Conservation (phyloP, 106 monocot species). For the Ottelia alismoides region DNA sequence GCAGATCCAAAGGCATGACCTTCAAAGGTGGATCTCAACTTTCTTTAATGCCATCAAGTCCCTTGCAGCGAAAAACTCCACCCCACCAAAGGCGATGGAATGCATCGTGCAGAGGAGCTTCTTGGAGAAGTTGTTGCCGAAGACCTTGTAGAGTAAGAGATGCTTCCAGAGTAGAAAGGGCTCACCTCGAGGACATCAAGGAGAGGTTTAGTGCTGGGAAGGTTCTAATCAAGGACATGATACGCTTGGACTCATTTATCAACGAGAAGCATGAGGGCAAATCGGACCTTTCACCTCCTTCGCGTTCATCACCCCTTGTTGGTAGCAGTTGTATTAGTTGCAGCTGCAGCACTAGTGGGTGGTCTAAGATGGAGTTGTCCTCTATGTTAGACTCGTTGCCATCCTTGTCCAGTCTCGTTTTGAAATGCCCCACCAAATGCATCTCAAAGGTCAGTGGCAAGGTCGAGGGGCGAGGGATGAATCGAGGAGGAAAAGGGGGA, state of each 20-base stretch:
- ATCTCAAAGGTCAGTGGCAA: no score
- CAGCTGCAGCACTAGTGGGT: constrained; percentile 14
- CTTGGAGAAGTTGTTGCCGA: constrained; percentile 7
- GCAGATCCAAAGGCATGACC: neutral
- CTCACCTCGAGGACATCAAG: neutral
- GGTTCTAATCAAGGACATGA: constrained; percentile 15
- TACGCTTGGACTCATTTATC: constrained; percentile 13
- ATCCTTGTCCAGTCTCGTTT: neutral
- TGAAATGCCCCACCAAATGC: no score
- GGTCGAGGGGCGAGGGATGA: no score
- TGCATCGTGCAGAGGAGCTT: constrained; percentile 5
- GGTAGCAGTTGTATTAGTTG: neutral
- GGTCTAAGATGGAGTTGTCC: constrained; percentile 3
- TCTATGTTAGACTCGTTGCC: constrained; percentile 18
- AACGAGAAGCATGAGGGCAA: constrained; percentile 1
- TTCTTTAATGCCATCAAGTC: neutral
- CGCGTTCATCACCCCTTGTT: neutral
- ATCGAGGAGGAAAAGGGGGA: no score
- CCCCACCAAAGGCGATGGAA: neutral
- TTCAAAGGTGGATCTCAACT: constrained; percentile 1
- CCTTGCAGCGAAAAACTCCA: neutral
- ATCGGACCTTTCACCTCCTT: neutral
- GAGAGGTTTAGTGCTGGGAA: neutral
- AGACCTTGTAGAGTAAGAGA: constrained; percentile 9
- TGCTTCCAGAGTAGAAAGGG: neutral